Evolutionary conservation across 371 early-diverging fungal genomes (phyloP).

Genomic region (Mucor sp.): DNA sequence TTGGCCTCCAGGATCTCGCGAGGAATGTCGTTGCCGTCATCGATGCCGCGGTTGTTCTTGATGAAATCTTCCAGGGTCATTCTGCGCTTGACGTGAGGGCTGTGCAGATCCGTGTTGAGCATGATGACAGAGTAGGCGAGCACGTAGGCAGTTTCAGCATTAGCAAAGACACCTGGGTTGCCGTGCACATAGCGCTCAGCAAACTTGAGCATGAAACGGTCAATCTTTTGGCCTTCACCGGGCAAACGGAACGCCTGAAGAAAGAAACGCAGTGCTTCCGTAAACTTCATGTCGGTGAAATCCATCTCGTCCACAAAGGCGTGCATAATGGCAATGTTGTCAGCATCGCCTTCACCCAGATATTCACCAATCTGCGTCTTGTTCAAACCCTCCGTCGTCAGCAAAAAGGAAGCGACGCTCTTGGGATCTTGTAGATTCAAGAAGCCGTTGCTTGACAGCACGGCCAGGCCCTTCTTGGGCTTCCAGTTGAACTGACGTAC

Average conservation of each 20-base stretch:
- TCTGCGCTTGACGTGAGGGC: slow-evolving; percentile 85
- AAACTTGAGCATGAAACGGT: slow-evolving; percentile 97
- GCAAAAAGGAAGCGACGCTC: slow-evolving; percentile 77
- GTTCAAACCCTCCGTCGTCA: slow-evolving; percentile 75
- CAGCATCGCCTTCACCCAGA: slow-evolving; percentile 90
- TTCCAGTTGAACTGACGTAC: slow-evolving; percentile 85
- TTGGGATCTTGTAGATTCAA: slow-evolving; percentile 57
- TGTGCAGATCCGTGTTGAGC: slow-evolving; percentile 97
- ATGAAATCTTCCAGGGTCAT: slow-evolving; percentile 95
- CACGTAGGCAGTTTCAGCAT: slow-evolving; percentile 92
- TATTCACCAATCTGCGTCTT: slow-evolving; percentile 93
- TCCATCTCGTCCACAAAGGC: slow-evolving; percentile 92
- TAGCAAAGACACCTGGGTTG: slow-evolving; percentile 75
- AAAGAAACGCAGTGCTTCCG: slow-evolving; percentile 86
- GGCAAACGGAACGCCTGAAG: slow-evolving; percentile 95
- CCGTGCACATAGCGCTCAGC: slow-evolving; percentile 88
- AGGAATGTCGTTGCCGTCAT: slow-evolving; percentile 83
- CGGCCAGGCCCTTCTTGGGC: slow-evolving; percentile 89
- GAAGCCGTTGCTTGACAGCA: slow-evolving; percentile 66
- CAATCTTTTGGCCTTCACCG: slow-evolving; percentile 98
- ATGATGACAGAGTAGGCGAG: slow-evolving; percentile 94
- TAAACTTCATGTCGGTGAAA: slow-evolving; percentile 76
- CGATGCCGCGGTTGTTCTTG: slow-evolving; percentile 93
- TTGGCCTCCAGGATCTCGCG: slow-evolving; percentile 67
- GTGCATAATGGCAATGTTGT: slow-evolving; percentile 92